These are phyloP conservation scores for Lumnitzera racemosa DNA, from an alignment of 345 rosid genomes.

Conservation along the genomic window DNA sequence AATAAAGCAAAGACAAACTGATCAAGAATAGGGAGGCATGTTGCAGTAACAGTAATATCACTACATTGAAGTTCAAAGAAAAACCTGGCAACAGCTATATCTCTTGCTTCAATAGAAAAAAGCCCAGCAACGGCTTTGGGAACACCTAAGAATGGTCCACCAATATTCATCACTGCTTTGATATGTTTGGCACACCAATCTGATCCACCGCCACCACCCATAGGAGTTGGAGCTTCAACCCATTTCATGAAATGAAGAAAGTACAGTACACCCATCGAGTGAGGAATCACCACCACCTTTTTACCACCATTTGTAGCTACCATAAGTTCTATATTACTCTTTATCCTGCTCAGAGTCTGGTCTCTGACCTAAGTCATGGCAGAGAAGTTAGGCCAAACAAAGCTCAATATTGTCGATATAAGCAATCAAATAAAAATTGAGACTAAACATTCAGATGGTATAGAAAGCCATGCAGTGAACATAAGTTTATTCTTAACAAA, in stretches of 20 bases:
- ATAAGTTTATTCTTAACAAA: background rate
- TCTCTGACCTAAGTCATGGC: constrained; percentile 45
- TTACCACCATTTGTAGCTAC: constrained; percentile 55
- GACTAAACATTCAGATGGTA: background rate
- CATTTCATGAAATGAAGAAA: constrained; percentile 78
- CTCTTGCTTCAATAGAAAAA: constrained; percentile 55
- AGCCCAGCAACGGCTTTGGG: constrained; percentile 56
- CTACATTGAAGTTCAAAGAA: constrained; percentile 1
- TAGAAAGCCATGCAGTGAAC: background rate
- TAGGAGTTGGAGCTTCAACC: constrained; percentile 70
- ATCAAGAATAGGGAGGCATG: background rate
- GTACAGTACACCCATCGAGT: constrained; percentile 66
- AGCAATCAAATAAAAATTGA: background rate
- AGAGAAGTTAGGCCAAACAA: no score
- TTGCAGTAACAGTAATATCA: background rate
- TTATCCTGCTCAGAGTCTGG: constrained; percentile 52
- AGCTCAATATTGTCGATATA: no score
- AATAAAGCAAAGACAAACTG: no score
- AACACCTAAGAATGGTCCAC: constrained; percentile 65
- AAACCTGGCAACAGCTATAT: constrained; percentile 61
- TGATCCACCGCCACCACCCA: constrained; percentile 71
- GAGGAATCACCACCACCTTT: constrained; percentile 61
- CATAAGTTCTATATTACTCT: constrained; percentile 67
- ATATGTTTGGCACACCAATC: constrained; percentile 66
- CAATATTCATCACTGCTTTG: constrained; percentile 64